Conservation (phyloP, 257 asterid species). For the Mitragyna speciosa region DNA sequence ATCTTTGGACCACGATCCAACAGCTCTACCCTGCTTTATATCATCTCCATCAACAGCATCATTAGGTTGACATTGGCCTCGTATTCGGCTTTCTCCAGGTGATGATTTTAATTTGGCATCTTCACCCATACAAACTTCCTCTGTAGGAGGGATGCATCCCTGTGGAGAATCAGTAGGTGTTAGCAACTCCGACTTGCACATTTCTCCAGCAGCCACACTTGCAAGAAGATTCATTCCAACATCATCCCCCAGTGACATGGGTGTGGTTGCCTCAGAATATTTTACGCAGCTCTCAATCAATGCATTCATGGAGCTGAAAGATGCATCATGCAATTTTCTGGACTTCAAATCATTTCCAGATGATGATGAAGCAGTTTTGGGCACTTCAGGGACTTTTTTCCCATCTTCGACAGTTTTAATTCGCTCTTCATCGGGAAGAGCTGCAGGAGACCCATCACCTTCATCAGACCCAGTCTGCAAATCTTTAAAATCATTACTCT, state of each 20-base stretch:
- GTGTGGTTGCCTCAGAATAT: constrained; percentile 66
- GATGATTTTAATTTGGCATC: constrained; percentile 49
- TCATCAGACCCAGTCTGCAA: constrained; percentile 46
- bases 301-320: constrained; percentile 92
- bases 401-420: constrained; percentile 43
- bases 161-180: constrained; percentile 63
- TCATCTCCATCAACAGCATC: constrained; percentile 33
- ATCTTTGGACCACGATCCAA: constrained; percentile 35
- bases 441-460: constrained; percentile 46
- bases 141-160: constrained; percentile 38
- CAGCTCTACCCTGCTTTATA: constrained; percentile 33
- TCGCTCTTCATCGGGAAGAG: constrained; percentile 51
- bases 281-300: constrained; percentile 87
- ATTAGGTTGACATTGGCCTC: constrained; percentile 25
- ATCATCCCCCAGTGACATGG: constrained; percentile 74
- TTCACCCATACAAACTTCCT: constrained; percentile 45
- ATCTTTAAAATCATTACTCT: constrained; percentile 50
- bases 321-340: constrained; percentile 49
- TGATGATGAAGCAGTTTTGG: constrained; percentile 31
- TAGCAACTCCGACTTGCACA: constrained; percentile 51
- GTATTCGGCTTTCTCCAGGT: constrained; percentile 27
- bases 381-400: constrained; percentile 34
- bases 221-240: constrained; percentile 96
- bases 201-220: constrained; percentile 90
- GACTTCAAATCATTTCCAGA: constrained; percentile 41